Conservation (phyloP, 1,284 basidiomycete genomes). For the Schizopora paradoxa region DNA sequence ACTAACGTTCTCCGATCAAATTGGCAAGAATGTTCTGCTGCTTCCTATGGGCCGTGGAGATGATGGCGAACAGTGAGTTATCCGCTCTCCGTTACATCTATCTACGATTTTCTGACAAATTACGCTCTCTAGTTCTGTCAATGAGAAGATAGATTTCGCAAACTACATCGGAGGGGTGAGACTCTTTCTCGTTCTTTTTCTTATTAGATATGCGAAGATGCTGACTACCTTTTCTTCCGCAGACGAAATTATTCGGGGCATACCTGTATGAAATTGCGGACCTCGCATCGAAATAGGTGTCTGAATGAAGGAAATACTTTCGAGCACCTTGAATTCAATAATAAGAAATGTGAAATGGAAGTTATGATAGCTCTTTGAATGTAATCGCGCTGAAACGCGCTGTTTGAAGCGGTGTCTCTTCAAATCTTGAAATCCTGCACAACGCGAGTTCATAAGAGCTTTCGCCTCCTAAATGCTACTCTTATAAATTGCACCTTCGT, state of each 20-base stretch:
- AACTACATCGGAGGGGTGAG: constrained; percentile 91
- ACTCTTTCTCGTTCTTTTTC: constrained; percentile 13
- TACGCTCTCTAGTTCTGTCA: constrained; percentile 67
- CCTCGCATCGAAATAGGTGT: constrained; percentile 15
- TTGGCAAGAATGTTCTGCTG: constrained; percentile 78
- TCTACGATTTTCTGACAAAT: not conserved
- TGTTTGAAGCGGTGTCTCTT: no score
- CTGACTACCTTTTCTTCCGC: not conserved
- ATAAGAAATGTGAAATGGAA: no score
- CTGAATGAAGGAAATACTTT: no score
- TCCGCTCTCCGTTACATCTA: not conserved
- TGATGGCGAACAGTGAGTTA: constrained; percentile 84
- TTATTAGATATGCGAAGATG: not conserved
- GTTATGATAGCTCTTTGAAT: no score
- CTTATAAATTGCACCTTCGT: no score
- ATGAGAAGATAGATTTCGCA: constrained; percentile 91
- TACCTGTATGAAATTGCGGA: constrained; percentile 79
- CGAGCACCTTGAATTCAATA: no score
- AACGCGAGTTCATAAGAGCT: no score
- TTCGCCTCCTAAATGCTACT: no score
- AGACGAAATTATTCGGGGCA: constrained; percentile 76
- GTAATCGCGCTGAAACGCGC: no score
- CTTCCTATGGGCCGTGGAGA: constrained; percentile 92
- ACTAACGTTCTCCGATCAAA: constrained; percentile 87
- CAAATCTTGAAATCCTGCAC: no score